Evolutionary conservation across 441 rosid species (phyloP).

Genomic region (Erodium texanum): DNA sequence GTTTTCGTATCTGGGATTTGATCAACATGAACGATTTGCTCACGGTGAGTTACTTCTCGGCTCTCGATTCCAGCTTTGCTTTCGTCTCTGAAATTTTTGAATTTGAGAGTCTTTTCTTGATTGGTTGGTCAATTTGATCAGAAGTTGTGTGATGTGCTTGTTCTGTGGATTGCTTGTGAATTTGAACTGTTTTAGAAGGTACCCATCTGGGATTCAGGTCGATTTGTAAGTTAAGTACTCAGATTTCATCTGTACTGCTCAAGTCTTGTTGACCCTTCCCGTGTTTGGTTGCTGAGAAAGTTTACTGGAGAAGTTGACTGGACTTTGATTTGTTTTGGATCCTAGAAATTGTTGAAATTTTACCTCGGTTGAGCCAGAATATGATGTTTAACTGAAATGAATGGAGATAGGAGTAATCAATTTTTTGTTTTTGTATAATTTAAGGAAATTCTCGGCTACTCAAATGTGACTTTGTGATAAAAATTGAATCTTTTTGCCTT

Average conservation of each 20-base stretch:
- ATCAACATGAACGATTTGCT: conserved; percentile 4
- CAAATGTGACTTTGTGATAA: too few relatives aligned
- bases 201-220: neutral
- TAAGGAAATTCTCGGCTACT: too few relatives aligned
- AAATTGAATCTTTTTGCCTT: too few relatives aligned
- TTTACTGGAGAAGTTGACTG: neutral
- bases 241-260: neutral
- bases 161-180: neutral
- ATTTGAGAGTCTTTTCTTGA: neutral
- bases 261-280: neutral
- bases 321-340: neutral
- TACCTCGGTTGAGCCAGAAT: neutral
- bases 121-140: neutral
- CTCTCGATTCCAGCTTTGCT: neutral
- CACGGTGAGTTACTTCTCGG: neutral
- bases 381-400: neutral
- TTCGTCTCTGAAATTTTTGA: neutral
- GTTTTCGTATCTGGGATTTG: neutral
- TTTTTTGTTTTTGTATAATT: neutral
- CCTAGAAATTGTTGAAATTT: neutral
- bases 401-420: neutral
- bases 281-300: conserved; percentile 3
- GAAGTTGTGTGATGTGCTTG: neutral
- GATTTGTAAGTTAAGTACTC: neutral
- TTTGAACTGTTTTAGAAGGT: neutral